phyloP scores from a whole-genome alignment of 1,284 basidiomycete genomes.

The Tilletiaria anomala region DNA sequence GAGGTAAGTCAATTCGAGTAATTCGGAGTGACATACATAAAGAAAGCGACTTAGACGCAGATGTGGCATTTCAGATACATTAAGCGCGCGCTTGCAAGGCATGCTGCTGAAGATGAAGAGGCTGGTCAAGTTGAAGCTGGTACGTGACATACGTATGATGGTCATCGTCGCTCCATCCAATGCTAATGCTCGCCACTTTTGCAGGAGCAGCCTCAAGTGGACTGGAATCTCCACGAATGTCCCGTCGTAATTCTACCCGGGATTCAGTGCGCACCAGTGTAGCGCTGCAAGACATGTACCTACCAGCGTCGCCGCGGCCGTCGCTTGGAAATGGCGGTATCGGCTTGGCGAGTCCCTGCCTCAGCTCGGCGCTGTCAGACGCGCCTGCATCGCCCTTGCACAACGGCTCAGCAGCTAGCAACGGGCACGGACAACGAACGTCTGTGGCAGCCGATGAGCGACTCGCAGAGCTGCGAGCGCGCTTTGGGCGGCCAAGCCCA shows the following conservation, averaged over 20 bases:
- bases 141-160: not conserved
- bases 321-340: not conserved
- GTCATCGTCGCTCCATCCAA: not conserved
- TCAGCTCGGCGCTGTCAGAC: too few species aligned
- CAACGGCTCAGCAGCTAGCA: not conserved
- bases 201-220: too few species aligned
- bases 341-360: too few species aligned
- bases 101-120: slow-evolving; percentile 64
- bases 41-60: too few species aligned
- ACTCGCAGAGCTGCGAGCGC: slow-evolving; percentile 26
- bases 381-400: not conserved
- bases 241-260: not conserved
- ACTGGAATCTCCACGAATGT: too few species aligned
- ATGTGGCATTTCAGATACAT: slow-evolving; percentile 39
- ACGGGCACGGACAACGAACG: slow-evolving; percentile 3
- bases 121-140: slow-evolving; percentile 23
- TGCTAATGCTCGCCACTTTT: not conserved
- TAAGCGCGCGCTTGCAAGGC: slow-evolving; percentile 42
- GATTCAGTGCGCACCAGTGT: not conserved
- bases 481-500: slow-evolving; percentile 11
- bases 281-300: not conserved
- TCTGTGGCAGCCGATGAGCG: slow-evolving; percentile 20
- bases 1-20: slow-evolving; percentile 3
- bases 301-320: not conserved
- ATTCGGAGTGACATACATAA: not conserved